Conservation (phyloP, 495 filamentous ascomycete genomes). For the Hypoxylon fuscum region DNA sequence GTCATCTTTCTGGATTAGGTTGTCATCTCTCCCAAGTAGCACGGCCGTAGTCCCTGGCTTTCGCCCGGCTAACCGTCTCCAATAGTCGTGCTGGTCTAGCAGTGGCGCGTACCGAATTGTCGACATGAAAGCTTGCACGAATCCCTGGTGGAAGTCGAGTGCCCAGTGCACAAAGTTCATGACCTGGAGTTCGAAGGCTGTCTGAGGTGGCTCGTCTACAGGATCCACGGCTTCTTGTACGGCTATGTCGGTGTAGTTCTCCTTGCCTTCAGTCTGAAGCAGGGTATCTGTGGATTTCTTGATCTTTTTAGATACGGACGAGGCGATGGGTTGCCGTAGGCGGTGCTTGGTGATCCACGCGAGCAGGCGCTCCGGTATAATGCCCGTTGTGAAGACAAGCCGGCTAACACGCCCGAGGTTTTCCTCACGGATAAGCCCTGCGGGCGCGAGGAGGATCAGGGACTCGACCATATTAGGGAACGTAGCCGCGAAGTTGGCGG, state of each 20-base stretch:
- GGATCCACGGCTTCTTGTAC: conserved; percentile 37
- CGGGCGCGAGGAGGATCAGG: conserved; percentile 78
- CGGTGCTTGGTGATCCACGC: conserved; percentile 47
- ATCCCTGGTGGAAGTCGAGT: conserved; percentile 63
- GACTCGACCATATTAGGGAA: conserved; percentile 74
- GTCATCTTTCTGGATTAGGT: conserved; percentile 53
- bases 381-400: conserved; percentile 53
- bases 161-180: conserved; percentile 64
- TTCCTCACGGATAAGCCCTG: conserved; percentile 61
- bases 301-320: conserved; percentile 43
- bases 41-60: conserved; percentile 57
- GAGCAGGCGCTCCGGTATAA: conserved; percentile 51
- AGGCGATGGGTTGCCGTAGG: conserved; percentile 52
- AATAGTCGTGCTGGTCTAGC: conserved; percentile 63
- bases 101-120: conserved; percentile 63
- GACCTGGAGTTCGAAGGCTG: conserved; percentile 52
- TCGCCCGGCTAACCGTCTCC: conserved; percentile 51
- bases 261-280: conserved; percentile 28
- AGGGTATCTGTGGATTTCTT: conserved; percentile 4
- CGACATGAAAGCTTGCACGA: conserved; percentile 63
- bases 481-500: conserved; percentile 72
- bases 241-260: conserved; percentile 43
- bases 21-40: conserved; percentile 59
- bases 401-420: conserved; percentile 54
- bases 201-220: conserved; percentile 23